A percentile compares a stretch with the other conserved stretches of the same genome.
These are phyloP conservation scores for Apiospora rasikravindrae DNA, from an alignment of 2,329 filamentous ascomycete species.

Conservation along the genomic window DNA sequence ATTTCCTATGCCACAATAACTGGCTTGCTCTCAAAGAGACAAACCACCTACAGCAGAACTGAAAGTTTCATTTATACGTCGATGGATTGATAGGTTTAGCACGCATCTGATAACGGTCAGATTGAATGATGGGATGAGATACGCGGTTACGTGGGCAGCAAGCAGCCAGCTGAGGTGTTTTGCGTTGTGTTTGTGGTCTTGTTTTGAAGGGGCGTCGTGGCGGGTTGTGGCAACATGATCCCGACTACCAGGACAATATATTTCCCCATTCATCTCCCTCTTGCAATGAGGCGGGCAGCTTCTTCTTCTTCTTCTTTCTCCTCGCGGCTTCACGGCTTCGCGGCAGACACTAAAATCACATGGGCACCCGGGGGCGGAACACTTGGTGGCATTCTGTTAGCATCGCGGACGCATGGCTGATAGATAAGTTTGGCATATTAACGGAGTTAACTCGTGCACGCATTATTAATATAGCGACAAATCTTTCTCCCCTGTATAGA, in stretches of 20 bases:
- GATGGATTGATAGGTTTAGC: conserved; percentile 8
- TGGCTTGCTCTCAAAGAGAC: not conserved
- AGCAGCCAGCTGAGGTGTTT: conserved; percentile 1
- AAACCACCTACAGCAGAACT: not conserved
- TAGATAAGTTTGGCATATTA: conserved; percentile 19
- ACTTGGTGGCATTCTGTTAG: conserved; percentile 6
- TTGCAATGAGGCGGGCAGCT: not conserved
- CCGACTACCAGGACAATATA: not conserved
- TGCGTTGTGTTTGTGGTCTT: not conserved
- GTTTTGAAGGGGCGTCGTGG: not conserved
- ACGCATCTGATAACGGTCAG: conserved; percentile 9
- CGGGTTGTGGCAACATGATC: not conserved
- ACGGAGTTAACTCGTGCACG: conserved; percentile 15
- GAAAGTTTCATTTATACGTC: not conserved
- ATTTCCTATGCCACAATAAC: not conserved
- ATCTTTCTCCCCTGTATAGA: conserved; percentile 8
- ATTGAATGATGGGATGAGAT: conserved; percentile 10
- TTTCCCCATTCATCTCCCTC: not conserved
- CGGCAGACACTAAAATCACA: not conserved
- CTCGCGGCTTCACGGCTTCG: not conserved
- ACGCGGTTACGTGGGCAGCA: conserved; percentile 4
- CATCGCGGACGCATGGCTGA: conserved; percentile 16
- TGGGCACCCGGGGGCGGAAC: not conserved
- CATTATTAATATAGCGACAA: conserved; percentile 18
- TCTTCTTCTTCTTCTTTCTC: not conserved